phyloP scores from a whole-genome alignment of 192 early-diverging fungal genomes.

The Podila epicladia region DNA sequence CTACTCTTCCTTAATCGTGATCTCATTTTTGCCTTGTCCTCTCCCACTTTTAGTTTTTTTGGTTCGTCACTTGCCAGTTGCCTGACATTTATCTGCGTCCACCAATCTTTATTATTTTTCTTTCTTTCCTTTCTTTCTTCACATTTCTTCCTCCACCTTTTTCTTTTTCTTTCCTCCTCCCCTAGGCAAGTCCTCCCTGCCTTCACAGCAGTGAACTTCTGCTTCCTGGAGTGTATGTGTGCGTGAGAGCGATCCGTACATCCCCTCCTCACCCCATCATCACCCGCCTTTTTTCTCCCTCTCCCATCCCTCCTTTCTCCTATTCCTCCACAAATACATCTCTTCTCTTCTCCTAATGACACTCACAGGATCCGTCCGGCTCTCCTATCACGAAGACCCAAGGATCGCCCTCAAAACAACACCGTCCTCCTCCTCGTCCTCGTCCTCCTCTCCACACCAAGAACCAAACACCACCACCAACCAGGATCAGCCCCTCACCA shows the following conservation, averaged over 20 bases:
- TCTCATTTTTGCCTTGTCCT: not conserved
- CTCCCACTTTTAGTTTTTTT: not conserved
- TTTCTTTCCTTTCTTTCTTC: not conserved
- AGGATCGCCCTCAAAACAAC: conserved; percentile 8
- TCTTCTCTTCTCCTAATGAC: not conserved
- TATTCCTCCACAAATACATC: not conserved
- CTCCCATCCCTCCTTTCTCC: not conserved
- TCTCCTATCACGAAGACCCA: not conserved
- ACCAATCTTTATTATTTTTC: too few relatives aligned
- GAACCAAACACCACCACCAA: not conserved
- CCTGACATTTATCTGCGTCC: too few relatives aligned
- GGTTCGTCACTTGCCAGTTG: not conserved
- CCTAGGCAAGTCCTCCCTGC: too few relatives aligned
- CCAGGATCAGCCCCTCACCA: not conserved
- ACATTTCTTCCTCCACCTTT: not conserved
- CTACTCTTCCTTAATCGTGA: not conserved
- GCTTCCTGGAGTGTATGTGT: too few relatives aligned
- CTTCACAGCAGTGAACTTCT: too few relatives aligned
- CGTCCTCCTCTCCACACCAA: not conserved
- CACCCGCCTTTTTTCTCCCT: too few relatives aligned
- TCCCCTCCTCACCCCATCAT: too few relatives aligned
- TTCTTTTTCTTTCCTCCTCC: too few relatives aligned
- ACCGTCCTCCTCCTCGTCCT: not conserved
- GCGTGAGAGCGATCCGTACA: too few relatives aligned
- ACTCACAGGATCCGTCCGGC: not conserved